A percentile compares a stretch with the other conserved stretches of the same genome.
Evolutionary conservation across 2,329 filamentous ascomycete genomes (phyloP).

Genomic region (Fusarium globosum): DNA sequence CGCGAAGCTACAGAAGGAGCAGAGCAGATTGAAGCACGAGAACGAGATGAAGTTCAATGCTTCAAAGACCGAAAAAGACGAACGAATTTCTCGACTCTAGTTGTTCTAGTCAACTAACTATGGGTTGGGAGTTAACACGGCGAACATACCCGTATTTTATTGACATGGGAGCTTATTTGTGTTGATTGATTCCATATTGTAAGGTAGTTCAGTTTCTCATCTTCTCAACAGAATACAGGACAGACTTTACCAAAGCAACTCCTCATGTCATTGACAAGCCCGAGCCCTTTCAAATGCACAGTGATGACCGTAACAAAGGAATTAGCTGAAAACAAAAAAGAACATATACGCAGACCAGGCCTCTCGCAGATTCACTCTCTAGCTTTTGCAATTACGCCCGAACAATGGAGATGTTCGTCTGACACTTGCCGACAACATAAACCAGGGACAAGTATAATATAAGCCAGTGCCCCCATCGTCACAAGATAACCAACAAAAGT

Average conservation of each 20-base stretch:
- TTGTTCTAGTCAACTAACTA: not conserved
- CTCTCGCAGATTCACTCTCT: not conserved
- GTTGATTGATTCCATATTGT: not conserved
- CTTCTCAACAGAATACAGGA: not conserved
- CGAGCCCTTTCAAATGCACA: not conserved
- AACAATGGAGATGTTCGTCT: constrained; percentile 10
- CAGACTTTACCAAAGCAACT: no score
- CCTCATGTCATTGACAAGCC: not conserved
- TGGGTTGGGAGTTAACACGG: not conserved
- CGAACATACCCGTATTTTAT: not conserved
- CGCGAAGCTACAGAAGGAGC: not conserved
- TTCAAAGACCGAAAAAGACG: not conserved
- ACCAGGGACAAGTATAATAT: not conserved
- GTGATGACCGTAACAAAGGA: not conserved
- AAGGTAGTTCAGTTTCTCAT: not conserved
- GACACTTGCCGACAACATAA: not conserved
- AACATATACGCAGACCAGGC: not conserved
- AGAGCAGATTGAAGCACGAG: not conserved
- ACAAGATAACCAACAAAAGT: not conserved
- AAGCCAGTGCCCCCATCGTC: not conserved
- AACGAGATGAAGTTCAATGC: not conserved
- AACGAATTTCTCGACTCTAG: not conserved
- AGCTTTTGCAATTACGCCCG: not conserved
- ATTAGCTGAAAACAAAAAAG: not conserved
- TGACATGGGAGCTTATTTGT: not conserved